Evolutionary conservation across 306 rosid species (phyloP).

Genomic region (Biancaea sappan): DNA sequence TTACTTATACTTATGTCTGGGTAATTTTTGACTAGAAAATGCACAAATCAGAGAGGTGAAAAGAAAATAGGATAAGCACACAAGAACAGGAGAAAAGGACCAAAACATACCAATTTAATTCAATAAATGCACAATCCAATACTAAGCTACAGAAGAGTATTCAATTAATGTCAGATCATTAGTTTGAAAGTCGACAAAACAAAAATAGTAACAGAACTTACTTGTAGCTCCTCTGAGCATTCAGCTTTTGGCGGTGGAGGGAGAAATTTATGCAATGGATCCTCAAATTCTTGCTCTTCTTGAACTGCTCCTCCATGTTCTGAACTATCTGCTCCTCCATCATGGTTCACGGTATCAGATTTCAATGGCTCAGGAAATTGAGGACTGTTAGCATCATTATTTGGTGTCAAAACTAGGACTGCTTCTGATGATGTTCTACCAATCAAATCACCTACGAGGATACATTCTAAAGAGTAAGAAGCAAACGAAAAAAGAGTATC

Average conservation of each 20-base stretch:
- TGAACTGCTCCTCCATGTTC: slow-evolving; percentile 47
- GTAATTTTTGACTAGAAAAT: neutral
- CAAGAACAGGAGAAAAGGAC: neutral
- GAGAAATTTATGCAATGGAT: slow-evolving; percentile 71
- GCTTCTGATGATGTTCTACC: slow-evolving; percentile 57
- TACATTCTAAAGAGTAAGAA: neutral
- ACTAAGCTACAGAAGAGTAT: slow-evolving; percentile 12
- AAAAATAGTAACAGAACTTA: slow-evolving; percentile 45
- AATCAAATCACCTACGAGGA: slow-evolving; percentile 60
- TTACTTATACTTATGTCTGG: neutral
- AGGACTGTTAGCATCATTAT: slow-evolving; percentile 56
- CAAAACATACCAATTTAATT: slow-evolving; percentile 11
- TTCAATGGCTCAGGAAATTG: slow-evolving; percentile 55
- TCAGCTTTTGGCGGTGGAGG: slow-evolving; percentile 73
- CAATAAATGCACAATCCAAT: slow-evolving; percentile 15
- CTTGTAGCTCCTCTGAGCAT: slow-evolving; percentile 91
- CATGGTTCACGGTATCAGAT: slow-evolving; percentile 50
- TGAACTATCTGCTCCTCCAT: slow-evolving; percentile 51
- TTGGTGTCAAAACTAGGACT: slow-evolving; percentile 51
- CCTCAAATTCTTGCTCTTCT: slow-evolving; percentile 51
- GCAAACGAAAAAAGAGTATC: slow-evolving; percentile 12
- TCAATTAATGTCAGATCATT: slow-evolving; percentile 3
- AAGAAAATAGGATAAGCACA: neutral
- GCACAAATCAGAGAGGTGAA: neutral
- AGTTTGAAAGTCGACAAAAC: slow-evolving; percentile 3